Percentiles rank a stretch among this genome's conserved stretches.
Conservation (phyloP, 176 grass and related monocot genomes). For the Dendrocalamus sinicus region DNA sequence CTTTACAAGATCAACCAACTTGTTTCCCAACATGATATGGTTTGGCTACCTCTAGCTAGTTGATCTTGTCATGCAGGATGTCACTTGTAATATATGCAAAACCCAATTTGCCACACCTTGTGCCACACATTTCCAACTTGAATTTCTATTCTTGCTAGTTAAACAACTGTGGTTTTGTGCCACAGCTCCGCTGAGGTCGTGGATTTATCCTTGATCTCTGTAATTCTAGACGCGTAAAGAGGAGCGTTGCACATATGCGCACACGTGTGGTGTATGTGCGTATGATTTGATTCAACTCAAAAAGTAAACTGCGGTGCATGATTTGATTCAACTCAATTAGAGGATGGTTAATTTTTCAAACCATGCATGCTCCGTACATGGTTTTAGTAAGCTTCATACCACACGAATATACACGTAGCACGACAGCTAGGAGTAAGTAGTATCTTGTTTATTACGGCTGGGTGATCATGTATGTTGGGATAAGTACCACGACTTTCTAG, state of each 20-base stretch:
- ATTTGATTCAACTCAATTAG: constrained; percentile 34
- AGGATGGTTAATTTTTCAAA: not conserved
- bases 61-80: not conserved
- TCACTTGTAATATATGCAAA: not conserved
- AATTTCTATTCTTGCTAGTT: not conserved
- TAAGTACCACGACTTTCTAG: constrained; percentile 33
- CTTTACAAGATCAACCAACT: constrained; percentile 36
- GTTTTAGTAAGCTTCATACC: constrained; percentile 8
- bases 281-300: not conserved
- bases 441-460: constrained; percentile 42
- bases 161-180: not conserved
- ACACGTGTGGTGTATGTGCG: too few species aligned
- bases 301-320: not conserved
- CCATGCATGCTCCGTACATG: constrained; percentile 4
- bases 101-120: not conserved
- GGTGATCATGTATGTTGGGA: constrained; percentile 41
- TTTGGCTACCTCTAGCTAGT: not conserved
- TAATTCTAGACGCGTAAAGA: not conserved
- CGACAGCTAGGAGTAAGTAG: constrained; percentile 34
- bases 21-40: constrained; percentile 38
- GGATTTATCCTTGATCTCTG: not conserved
- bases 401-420: constrained; percentile 35
- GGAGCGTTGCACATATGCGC: not conserved
- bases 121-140: not conserved
- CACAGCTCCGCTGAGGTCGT: not conserved